Evolutionary conservation across 2,329 filamentous ascomycete species (phyloP).

Genomic region (Penicillium sp.): DNA sequence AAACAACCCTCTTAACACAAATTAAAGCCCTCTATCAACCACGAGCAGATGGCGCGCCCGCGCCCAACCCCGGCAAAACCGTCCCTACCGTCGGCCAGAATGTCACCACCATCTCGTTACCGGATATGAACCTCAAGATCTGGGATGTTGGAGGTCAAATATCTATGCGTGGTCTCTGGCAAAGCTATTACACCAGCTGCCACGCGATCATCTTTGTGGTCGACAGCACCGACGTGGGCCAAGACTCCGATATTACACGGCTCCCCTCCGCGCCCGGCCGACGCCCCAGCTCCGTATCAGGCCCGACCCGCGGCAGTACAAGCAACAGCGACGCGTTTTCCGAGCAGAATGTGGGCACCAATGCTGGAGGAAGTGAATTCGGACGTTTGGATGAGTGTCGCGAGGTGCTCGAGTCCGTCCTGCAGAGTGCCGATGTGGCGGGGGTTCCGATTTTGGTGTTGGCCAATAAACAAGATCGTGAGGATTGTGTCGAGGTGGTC

Average conservation of each 20-base stretch:
- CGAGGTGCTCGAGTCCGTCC: constrained; percentile 82
- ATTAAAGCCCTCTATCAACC: constrained; percentile 80
- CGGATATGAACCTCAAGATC: constrained; percentile 96
- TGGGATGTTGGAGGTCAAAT: constrained; percentile 98
- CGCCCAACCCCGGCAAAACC: constrained; percentile 70
- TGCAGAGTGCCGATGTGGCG: constrained; percentile 83
- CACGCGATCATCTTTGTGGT: constrained; percentile 98
- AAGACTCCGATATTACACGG: constrained; percentile 68
- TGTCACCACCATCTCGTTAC: constrained; percentile 84
- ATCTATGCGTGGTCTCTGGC: constrained; percentile 85
- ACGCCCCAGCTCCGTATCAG: constrained; percentile 29
- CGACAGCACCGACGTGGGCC: constrained; percentile 86
- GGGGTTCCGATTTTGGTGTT: constrained; percentile 89
- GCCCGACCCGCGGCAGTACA: constrained; percentile 11
- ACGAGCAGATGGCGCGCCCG: constrained; percentile 41
- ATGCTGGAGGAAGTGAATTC: constrained; percentile 37
- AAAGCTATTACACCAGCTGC: constrained; percentile 89
- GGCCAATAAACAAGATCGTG: constrained; percentile 96
- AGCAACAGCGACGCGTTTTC: constrained; percentile 26
- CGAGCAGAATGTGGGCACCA: constrained; percentile 37
- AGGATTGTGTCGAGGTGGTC: constrained; percentile 97
- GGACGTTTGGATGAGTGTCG: constrained; percentile 80
- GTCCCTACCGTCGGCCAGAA: constrained; percentile 98
- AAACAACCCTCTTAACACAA: constrained; percentile 96
- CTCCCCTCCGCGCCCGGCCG: constrained; percentile 33